phyloP scores from a whole-genome alignment of 768 basidiomycete species.

The Hygrophorus russula region DNA sequence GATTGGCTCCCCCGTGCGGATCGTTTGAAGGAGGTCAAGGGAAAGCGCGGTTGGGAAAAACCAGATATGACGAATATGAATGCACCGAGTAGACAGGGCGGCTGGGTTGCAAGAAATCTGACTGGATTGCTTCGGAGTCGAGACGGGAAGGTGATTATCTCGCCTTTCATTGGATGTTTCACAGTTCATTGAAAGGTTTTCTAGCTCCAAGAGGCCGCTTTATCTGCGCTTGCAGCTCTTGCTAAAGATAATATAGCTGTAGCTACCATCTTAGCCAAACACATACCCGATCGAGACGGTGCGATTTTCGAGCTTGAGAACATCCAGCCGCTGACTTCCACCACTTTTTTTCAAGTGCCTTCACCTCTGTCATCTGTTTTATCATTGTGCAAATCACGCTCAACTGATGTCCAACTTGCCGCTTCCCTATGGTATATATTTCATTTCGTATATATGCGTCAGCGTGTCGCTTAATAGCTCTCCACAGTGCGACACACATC shows the following conservation, averaged over 20 bases:
- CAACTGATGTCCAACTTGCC: slow-evolving; percentile 52
- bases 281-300: slow-evolving; percentile 30
- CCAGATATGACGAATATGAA: slow-evolving; percentile 26
- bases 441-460: neutral
- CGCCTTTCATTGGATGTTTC: neutral
- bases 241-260: slow-evolving; percentile 50
- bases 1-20: slow-evolving; percentile 57
- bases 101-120: slow-evolving; percentile 49
- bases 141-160: slow-evolving; percentile 39
- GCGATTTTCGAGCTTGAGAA: neutral
- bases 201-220: slow-evolving; percentile 55
- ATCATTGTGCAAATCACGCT: slow-evolving; percentile 45
- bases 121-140: slow-evolving; percentile 33
- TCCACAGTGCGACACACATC: slow-evolving; percentile 44
- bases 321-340: neutral
- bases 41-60: slow-evolving; percentile 69
- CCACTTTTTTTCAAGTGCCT: slow-evolving; percentile 13
- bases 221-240: slow-evolving; percentile 55
- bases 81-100: slow-evolving; percentile 32
- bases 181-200: neutral
- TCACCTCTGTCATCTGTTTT: slow-evolving; percentile 35
- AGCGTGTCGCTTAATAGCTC: slow-evolving; percentile 2
- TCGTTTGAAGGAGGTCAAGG: slow-evolving; percentile 40
- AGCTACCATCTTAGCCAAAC: slow-evolving; percentile 36
- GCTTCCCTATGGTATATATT: slow-evolving; percentile 53